Conservation (phyloP, 345 rosid genomes). For the Aethionema arabicum region DNA sequence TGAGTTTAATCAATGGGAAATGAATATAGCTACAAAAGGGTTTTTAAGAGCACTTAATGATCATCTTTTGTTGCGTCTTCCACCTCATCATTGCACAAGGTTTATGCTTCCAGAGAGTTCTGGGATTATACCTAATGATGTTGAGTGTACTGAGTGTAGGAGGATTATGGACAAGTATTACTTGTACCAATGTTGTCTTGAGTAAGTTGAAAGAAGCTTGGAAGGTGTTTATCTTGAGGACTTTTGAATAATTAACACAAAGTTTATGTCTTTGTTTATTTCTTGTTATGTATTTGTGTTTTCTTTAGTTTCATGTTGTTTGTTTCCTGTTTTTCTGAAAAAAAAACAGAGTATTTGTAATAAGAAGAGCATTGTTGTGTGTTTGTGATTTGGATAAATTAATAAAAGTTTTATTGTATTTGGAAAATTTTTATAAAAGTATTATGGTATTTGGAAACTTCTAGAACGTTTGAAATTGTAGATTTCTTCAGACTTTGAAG, state of each 20-base stretch:
- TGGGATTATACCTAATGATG: slow-evolving; percentile 51
- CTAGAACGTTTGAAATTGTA: background rate
- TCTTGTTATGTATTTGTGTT: slow-evolving; percentile 12
- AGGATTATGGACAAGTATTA: slow-evolving; percentile 58
- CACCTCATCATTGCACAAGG: slow-evolving; percentile 57
- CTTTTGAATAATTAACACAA: slow-evolving; percentile 22
- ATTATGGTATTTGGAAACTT: slow-evolving; percentile 12
- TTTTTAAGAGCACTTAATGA: slow-evolving; percentile 50
- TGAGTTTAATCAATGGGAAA: slow-evolving; percentile 45
- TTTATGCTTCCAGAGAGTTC: slow-evolving; percentile 51
- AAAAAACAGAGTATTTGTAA: slow-evolving; percentile 19
- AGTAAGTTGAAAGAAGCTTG: slow-evolving; percentile 21
- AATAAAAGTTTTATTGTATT: slow-evolving; percentile 2
- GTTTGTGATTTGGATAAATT: slow-evolving; percentile 16
- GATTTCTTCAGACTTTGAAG: background rate
- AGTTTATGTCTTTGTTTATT: slow-evolving; percentile 17
- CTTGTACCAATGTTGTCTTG: slow-evolving; percentile 63
- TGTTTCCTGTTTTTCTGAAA: slow-evolving; percentile 16
- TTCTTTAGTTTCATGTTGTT: slow-evolving; percentile 12
- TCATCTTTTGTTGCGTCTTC: slow-evolving; percentile 42
- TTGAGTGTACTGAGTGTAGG: slow-evolving; percentile 60
- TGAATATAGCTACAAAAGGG: slow-evolving; percentile 35
- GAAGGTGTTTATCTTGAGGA: slow-evolving; percentile 8
- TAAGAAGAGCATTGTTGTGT: slow-evolving; percentile 21
- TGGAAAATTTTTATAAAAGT: slow-evolving; percentile 3